These are phyloP conservation scores for Paecilomyces variotii DNA, from an alignment of 2,329 filamentous ascomycete species.

Conservation along the genomic window DNA sequence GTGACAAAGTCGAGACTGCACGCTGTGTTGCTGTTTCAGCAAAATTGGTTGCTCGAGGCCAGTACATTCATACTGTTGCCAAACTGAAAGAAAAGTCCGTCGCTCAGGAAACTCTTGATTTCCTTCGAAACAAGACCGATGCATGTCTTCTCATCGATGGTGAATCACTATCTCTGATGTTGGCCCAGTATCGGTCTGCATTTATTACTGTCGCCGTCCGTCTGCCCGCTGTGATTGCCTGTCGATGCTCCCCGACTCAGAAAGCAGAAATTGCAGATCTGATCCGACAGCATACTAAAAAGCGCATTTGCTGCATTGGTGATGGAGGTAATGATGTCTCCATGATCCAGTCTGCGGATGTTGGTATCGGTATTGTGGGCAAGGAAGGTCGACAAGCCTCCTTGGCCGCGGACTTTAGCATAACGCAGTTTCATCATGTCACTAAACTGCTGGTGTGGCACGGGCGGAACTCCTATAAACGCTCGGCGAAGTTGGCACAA, in stretches of 20 bases:
- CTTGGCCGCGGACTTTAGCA: constrained; percentile 91
- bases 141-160: constrained; percentile 93
- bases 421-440: constrained; percentile 88
- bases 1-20: constrained; percentile 96
- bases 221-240: constrained; percentile 87
- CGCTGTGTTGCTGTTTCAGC: constrained; percentile 92
- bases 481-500: constrained; percentile 88
- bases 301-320: constrained; percentile 93
- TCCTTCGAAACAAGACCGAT: constrained; percentile 73
- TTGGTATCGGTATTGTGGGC: constrained; percentile 94
- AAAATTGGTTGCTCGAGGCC: constrained; percentile 84
- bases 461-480: constrained; percentile 93
- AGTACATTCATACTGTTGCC: constrained; percentile 90
- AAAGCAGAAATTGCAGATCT: constrained; percentile 90
- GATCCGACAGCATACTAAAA: constrained; percentile 86
- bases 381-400: constrained; percentile 95
- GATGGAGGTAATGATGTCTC: constrained; percentile 97
- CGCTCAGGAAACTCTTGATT: constrained; percentile 81
- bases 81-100: constrained; percentile 76
- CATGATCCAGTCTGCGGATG: constrained; percentile 98
- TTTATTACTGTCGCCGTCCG: constrained; percentile 85
- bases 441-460: constrained; percentile 99
- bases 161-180: constrained; percentile 75
- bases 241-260: constrained; percentile 91
- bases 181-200: constrained; percentile 70